These are phyloP conservation scores for Alternaria triticina DNA, from an alignment of 2,329 filamentous ascomycete species.

Conservation along the genomic window DNA sequence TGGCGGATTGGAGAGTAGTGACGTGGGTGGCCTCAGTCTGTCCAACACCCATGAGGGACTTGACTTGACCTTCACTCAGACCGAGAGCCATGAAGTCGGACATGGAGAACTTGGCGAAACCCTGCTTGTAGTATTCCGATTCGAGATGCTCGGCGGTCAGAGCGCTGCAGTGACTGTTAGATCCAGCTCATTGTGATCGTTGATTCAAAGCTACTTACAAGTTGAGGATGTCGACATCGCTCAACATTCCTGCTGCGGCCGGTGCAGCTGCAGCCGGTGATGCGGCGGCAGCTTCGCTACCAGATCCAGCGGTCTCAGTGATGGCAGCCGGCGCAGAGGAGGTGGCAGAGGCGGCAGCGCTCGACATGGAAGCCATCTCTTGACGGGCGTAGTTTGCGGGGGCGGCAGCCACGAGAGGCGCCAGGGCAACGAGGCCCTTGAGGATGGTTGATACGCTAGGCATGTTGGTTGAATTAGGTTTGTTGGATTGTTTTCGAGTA, in stretches of 20 bases:
- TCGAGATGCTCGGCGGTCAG: slow-evolving; percentile 78
- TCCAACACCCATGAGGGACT: slow-evolving; percentile 67
- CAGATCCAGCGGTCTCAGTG: slow-evolving; percentile 20
- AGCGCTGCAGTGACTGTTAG: slow-evolving; percentile 59
- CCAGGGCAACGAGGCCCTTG: slow-evolving; percentile 44
- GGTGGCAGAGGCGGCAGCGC: neutral
- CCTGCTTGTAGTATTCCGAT: slow-evolving; percentile 73
- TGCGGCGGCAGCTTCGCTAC: slow-evolving; percentile 17
- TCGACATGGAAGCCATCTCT: slow-evolving; percentile 13
- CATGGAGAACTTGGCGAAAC: slow-evolving; percentile 70
- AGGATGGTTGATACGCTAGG: slow-evolving; percentile 46
- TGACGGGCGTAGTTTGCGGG: slow-evolving; percentile 39
- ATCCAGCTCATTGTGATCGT: slow-evolving; percentile 21
- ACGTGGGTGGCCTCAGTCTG: slow-evolving; percentile 70
- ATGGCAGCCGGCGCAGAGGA: slow-evolving; percentile 18
- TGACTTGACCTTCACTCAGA: slow-evolving; percentile 61
- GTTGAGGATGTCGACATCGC: slow-evolving; percentile 60
- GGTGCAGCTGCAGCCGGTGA: slow-evolving; percentile 26
- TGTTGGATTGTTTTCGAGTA: slow-evolving; percentile 28
- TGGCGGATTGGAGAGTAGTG: slow-evolving; percentile 63
- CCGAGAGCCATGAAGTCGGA: slow-evolving; percentile 70
- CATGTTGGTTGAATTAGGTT: slow-evolving; percentile 45
- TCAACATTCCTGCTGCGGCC: slow-evolving; percentile 45
- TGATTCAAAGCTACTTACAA: slow-evolving; percentile 51
- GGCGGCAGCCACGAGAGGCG: slow-evolving; percentile 41